Evolutionary conservation across 2,329 filamentous ascomycete species (phyloP).

Genomic region (Aulographum hederae): DNA sequence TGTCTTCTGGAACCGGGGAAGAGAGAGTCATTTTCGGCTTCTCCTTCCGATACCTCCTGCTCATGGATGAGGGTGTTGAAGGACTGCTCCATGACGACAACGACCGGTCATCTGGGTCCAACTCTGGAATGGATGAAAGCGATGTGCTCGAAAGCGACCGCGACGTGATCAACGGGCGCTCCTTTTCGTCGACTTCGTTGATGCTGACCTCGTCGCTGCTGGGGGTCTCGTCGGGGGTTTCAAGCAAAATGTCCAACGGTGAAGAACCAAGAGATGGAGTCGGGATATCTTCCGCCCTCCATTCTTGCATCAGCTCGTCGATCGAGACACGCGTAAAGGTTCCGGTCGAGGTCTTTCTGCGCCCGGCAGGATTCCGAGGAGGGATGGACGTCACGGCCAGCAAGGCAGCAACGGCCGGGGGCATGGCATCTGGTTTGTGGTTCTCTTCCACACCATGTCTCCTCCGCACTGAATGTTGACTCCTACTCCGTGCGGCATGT

Average conservation of each 20-base stretch:
- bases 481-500: too few species aligned
- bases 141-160: slow-evolving; percentile 27
- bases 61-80: slow-evolving; percentile 5
- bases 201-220: slow-evolving; percentile 20
- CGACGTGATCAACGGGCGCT: slow-evolving; percentile 19
- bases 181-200: slow-evolving; percentile 18
- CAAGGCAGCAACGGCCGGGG: slow-evolving; percentile 37
- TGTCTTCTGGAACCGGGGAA: slow-evolving; percentile 32
- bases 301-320: slow-evolving; percentile 36
- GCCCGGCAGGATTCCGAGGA: slow-evolving; percentile 16
- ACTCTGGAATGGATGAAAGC: background rate
- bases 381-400: slow-evolving; percentile 42
- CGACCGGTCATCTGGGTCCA: slow-evolving; percentile 18
- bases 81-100: slow-evolving; percentile 21
- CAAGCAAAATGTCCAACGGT: slow-evolving; percentile 36
- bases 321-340: slow-evolving; percentile 19
- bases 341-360: slow-evolving; percentile 20
- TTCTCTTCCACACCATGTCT: background rate
- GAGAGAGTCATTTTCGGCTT: slow-evolving; percentile 27
- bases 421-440: slow-evolving; percentile 27
- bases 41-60: slow-evolving; percentile 25
- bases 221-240: slow-evolving; percentile 30
- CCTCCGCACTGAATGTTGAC: too few species aligned
- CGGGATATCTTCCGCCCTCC: slow-evolving; percentile 27
- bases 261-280: slow-evolving; percentile 16